phyloP scores from a whole-genome alignment of 148 eudicot species.

The Polygonum maritimum region DNA sequence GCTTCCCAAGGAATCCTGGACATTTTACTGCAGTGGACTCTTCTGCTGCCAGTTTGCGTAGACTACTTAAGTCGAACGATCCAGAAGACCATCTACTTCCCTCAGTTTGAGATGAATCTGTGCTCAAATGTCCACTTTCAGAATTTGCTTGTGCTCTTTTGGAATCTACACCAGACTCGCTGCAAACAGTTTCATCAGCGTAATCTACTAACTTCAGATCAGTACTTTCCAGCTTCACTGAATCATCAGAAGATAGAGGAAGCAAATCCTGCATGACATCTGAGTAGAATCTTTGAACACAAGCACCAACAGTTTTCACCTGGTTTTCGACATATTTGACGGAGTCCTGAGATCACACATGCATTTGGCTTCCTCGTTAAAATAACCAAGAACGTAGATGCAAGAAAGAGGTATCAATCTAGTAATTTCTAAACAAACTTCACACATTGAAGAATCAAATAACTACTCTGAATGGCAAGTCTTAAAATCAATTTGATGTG shows the following conservation, averaged over 20 bases:
- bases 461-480: neutral
- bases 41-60: conserved; percentile 1
- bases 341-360: conserved; percentile 46
- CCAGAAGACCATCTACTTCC: conserved; percentile 6
- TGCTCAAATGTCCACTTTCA: conserved; percentile 14
- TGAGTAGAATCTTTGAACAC: conserved; percentile 72
- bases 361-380: neutral
- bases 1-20: conserved; percentile 2
- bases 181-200: conserved; percentile 21
- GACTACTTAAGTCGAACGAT: conserved; percentile 1
- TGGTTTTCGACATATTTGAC: conserved; percentile 66
- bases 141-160: conserved; percentile 19
- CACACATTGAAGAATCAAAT: neutral
- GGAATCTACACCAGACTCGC: conserved; percentile 25
- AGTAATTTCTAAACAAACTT: neutral
- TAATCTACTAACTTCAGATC: conserved; percentile 27
- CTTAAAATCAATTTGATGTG: neutral
- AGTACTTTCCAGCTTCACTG: conserved; percentile 33
- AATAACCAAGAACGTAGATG: neutral
- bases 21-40: conserved; percentile 4
- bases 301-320: conserved; percentile 57
- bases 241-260: conserved; percentile 35
- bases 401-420: neutral
- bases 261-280: conserved; percentile 66
- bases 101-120: conserved; percentile 10